Conservation (phyloP, 805 yeast genomes). For the Candida ovalis region DNA sequence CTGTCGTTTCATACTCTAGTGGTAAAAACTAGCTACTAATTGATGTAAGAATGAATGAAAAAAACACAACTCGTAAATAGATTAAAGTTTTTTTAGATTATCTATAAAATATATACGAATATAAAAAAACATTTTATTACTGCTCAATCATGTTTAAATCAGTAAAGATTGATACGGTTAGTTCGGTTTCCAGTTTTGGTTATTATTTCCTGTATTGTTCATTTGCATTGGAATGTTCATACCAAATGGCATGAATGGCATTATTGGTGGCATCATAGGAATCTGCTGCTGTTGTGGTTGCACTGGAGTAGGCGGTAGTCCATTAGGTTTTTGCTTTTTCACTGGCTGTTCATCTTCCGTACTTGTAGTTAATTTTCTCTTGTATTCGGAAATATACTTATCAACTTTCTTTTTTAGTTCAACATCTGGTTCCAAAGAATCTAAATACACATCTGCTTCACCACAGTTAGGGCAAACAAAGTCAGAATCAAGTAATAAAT, state of each 20-base stretch:
- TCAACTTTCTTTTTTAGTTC: slow-evolving; percentile 55
- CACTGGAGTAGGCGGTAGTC: not conserved
- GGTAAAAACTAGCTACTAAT: slow-evolving; percentile 33
- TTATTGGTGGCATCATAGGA: slow-evolving; percentile 24
- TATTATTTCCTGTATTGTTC: not conserved
- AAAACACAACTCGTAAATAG: too few relatives aligned
- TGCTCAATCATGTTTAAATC: not conserved
- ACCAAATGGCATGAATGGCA: slow-evolving; percentile 31
- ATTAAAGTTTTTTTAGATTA: too few relatives aligned
- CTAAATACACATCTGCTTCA: slow-evolving; percentile 69
- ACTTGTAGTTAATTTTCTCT: slow-evolving; percentile 9
- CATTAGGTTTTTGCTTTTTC: slow-evolving; percentile 18
- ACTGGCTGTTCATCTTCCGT: slow-evolving; percentile 8
- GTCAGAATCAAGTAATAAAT: slow-evolving; percentile 69
- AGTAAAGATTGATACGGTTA: not conserved
- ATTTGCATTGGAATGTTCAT: slow-evolving; percentile 11
- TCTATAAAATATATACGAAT: not conserved
- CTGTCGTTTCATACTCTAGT: slow-evolving; percentile 66
- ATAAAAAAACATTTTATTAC: not conserved
- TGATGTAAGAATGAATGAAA: not conserved
- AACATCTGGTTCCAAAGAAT: slow-evolving; percentile 59
- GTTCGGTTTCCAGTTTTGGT: not conserved
- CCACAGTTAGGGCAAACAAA: slow-evolving; percentile 89
- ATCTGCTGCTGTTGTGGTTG: not conserved
- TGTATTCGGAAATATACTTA: slow-evolving; percentile 41